Base-by-base conservation (phyloP, 352 stramenopile species). In the Phytophthora boehmeriae region DNA sequence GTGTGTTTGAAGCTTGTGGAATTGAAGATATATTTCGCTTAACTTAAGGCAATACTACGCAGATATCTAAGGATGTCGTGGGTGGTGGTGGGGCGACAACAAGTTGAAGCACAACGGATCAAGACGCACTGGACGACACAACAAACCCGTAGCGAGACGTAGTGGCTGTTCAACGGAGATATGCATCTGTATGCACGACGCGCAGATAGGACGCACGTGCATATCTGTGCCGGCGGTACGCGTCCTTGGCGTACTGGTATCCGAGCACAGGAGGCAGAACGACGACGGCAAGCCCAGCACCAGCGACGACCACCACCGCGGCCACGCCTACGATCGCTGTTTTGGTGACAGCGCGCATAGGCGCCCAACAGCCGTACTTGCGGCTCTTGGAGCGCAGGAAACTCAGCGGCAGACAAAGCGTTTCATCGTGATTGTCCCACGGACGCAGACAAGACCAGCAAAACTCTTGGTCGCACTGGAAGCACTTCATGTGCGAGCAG, bases 401-500 rank as follows among this genome's bases (percentile, higher is more conserved):
- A 13, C 76, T 66, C 27, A 91, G 65, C 44, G 80, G 80, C 25
- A 89, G 54, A 62, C 86, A 95, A 48, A 95, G 45, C 36, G 72
- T 89, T 66, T 93, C 83, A 58, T 90, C 69, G 63, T 95, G 86
- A n/a, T 62, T 68, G 8, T 74, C 63, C 86, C 86, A 95, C 17
- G 69, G 54, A 0, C 83, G 81, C n/a, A 86, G 65, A 50, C 86
- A 95, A 0, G 73, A 75, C 86, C 86, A 95, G 62, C 86, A 95
- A 36, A 95, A 95, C 71, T 93, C 83, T 39, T 88, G 68, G 60
- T 92, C 86, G 57, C 86, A 95, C 59, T 93, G 83, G 41, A 90
- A 83, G 69, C 86, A 95, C 58, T 86, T 86, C 86, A 95, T 95
- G 73, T 95, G 86, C 32, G 72, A 79, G 71, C 86, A 95, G 10